Evolutionary conservation across 331 rosid species (phyloP), one percentile per base, ranked within the genome.

Genomic region (Rhamnella rubrinervis): DNA sequence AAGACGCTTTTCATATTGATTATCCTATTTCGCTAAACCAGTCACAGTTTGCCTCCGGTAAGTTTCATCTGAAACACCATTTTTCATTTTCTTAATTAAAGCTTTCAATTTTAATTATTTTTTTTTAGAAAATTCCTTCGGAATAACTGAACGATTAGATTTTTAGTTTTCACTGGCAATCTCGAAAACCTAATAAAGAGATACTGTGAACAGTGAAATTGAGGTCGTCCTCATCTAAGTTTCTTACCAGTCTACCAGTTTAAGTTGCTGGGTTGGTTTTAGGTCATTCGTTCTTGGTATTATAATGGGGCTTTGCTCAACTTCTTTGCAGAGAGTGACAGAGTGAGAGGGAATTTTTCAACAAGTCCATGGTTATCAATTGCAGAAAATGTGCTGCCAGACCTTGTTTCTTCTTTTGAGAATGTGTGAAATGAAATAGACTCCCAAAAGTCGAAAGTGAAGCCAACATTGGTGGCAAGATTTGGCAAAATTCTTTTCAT

Each of bases 401-500:
- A 80, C 15, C 64, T 85, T 2, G 65, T 85, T 40, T 68, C 59
- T 7, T 66, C 78, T 11, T 73, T 75, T 63, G 65, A 80, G 56
- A 47, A 39, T 0, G 52, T 75, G 68, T 78, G 59, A 76, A 63
- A 35, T n/a, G 76, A 66, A 41, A 59, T 77, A 67, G 66, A 74
- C 59, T 49, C 53, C 37, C 55, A 14, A 17, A 31, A 71, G 14
- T 53, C 16, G 1, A 63, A 69, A 18, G 58, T 23, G 28, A 77
- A 72, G 71, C 85, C 78, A 7, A 57, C 38, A 5, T 65, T 85
- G 68, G 63, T 71, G 58, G 90, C 85, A 31, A 73, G 85, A 76
- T 25, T 82, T 66, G 90, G 90, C 49, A 85, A 75, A 71, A 21
- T 86, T 66, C 71, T 78, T 20, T 86, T 63, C 77, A 65, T 60